phyloP scores from a whole-genome alignment of 129 eudicot species.

The Glebionis coronaria region DNA sequence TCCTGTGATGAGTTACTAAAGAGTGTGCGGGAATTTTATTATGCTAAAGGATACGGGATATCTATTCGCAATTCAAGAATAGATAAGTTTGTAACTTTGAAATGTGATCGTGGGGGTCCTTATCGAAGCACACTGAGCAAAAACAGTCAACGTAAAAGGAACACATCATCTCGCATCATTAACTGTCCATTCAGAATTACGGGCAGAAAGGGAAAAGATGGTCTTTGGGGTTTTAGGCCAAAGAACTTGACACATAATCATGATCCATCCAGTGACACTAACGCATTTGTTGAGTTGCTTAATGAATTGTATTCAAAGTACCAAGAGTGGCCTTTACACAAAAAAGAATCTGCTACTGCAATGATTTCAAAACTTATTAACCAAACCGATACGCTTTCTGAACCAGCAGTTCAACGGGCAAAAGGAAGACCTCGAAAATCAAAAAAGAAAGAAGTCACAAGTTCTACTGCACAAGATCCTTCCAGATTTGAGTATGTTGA shows the following conservation, averaged over 20 bases:
- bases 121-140: not conserved
- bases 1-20: not conserved
- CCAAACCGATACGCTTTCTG: not conserved
- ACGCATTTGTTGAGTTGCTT: not conserved
- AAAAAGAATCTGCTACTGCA: not conserved
- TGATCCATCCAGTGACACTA: not conserved
- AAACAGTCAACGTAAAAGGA: too few relatives aligned
- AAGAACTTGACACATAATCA: too few relatives aligned
- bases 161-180: too few relatives aligned
- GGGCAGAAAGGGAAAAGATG: too few relatives aligned
- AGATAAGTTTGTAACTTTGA: not conserved
- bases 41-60: conserved; percentile 1
- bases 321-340: not conserved
- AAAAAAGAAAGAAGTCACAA: not conserved
- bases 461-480: not conserved
- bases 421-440: not conserved
- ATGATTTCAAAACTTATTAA: not conserved
- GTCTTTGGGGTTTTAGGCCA: too few relatives aligned
- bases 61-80: not conserved
- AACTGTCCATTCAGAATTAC: too few relatives aligned
- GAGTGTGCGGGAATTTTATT: not conserved
- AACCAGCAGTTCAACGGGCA: not conserved
- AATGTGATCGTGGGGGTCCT: not conserved
- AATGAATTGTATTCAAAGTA: not conserved
- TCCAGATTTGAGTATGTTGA: not conserved